Base-by-base conservation (phyloP, 73 alveolate genomes). In the Symbiodinium pilosum region DNA sequence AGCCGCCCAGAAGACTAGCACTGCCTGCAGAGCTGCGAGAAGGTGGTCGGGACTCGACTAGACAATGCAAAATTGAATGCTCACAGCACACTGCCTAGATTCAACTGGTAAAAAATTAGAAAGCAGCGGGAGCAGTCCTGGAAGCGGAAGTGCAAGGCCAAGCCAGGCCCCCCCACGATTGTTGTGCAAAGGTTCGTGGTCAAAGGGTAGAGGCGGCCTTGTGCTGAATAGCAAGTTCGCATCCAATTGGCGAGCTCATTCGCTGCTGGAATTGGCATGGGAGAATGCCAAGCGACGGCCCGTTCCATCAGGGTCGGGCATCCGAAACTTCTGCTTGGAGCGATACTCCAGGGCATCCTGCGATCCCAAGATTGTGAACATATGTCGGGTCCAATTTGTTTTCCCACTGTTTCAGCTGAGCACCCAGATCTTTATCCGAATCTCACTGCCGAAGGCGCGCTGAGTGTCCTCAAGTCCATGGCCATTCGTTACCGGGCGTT, bases 81-180 rank as follows among this genome's bases (percentile, higher is more conserved):
- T 47, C 21, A 6, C 59, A 47, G 59, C 59, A 47, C 59, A 14
- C 14, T 47, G 59, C 59, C 59, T n/a, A n/a, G n/a, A n/a, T n/a
- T n/a, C n/a, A n/a, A n/a, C n/a, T n/a, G n/a, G n/a, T n/a, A n/a
- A n/a, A n/a, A n/a, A n/a, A n/a, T n/a, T n/a, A n/a, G n/a, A n/a
- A n/a, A n/a, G n/a, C n/a, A 7, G 18, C 47, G 77, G 42, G 36
- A 12, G 24, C 93, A 30, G 51, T 84, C 95, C 95, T 91, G 96
- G 87, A 91, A 91, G 39, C 96, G 96, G 96, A 91, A 91, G 87
- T 91, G 96, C n/a, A 91, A 51, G 16, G 96, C 96, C 59, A 91
- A 51, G 77, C 96, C 96, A 7, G 96, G 96, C 4, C 96, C 96
- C 28, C 96, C 96, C 26, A 91, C 77, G 52, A 91, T 91, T 26